Conservation (phyloP, 2,329 filamentous ascomycete species). For the Raffaelea deltoideospora region DNA sequence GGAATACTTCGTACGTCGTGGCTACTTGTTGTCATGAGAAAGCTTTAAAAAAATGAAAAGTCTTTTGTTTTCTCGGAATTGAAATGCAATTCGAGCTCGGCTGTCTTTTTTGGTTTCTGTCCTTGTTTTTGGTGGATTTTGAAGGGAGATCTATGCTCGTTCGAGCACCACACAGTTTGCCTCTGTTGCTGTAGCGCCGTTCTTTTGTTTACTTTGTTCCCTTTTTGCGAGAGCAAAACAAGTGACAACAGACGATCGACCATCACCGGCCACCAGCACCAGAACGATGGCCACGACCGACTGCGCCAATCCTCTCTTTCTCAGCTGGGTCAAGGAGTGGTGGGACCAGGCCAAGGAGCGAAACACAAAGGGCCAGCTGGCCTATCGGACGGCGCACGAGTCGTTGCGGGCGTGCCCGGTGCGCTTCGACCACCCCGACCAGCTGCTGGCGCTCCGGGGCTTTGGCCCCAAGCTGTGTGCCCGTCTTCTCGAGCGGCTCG, state of each 20-base stretch:
- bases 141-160: not conserved
- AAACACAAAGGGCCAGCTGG: constrained; percentile 55
- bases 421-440: constrained; percentile 53
- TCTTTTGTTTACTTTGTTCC: constrained; percentile 7
- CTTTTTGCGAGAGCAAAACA: constrained; percentile 4
- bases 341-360: constrained; percentile 52
- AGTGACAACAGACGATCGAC: not conserved
- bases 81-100: too few relatives aligned
- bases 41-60: not conserved
- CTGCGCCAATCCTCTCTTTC: constrained; percentile 55
- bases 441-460: constrained; percentile 58
- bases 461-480: constrained; percentile 59
- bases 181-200: not conserved
- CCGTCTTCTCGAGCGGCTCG: constrained; percentile 46
- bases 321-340: constrained; percentile 66
- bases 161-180: not conserved
- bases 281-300: constrained; percentile 12
- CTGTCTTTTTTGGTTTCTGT: not conserved
- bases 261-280: not conserved
- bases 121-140: not conserved
- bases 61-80: too few relatives aligned
- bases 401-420: constrained; percentile 63
- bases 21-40: not conserved
- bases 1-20: too few relatives aligned
- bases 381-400: constrained; percentile 62